Percentiles rank a stretch among this genome's conserved stretches.
Evolutionary conservation across 495 filamentous ascomycete species (phyloP).

Genomic region (Penicillium verhagenii): DNA sequence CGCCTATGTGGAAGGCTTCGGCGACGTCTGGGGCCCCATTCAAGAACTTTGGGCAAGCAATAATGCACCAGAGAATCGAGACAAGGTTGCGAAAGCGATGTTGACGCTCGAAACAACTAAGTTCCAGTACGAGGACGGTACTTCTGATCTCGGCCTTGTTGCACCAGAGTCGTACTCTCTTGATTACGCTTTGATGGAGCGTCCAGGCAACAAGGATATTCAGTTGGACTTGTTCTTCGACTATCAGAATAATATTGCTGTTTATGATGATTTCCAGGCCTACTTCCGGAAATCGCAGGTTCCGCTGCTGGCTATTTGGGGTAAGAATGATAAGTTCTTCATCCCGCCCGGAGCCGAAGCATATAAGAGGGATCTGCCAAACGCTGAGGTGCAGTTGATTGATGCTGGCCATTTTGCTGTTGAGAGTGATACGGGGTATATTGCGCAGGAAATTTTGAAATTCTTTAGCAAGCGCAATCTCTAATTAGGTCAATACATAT

Average conservation of each 20-base stretch:
- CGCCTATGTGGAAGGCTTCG: slow-evolving; percentile 60
- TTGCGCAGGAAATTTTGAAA: slow-evolving; percentile 46
- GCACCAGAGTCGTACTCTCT: slow-evolving; percentile 51
- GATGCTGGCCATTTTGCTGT: slow-evolving; percentile 65
- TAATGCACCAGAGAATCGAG: slow-evolving; percentile 31
- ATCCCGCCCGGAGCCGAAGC: slow-evolving; percentile 58
- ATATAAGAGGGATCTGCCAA: slow-evolving; percentile 53
- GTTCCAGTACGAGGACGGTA: slow-evolving; percentile 57
- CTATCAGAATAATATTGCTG: slow-evolving; percentile 52
- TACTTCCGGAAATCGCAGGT: slow-evolving; percentile 54
- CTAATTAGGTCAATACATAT: not conserved
- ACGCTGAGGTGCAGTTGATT: slow-evolving; percentile 50
- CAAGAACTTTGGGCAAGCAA: slow-evolving; percentile 48
- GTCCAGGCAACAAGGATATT: slow-evolving; percentile 51
- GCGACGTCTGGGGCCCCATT: slow-evolving; percentile 55
- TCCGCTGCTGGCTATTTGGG: slow-evolving; percentile 61
- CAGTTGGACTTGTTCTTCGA: slow-evolving; percentile 60
- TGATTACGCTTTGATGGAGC: slow-evolving; percentile 50
- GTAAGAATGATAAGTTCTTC: slow-evolving; percentile 60
- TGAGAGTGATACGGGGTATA: slow-evolving; percentile 51
- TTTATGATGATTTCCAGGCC: slow-evolving; percentile 60
- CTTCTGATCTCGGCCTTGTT: slow-evolving; percentile 32
- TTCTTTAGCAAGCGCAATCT: slow-evolving; percentile 39
- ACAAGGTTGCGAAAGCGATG: slow-evolving; percentile 33
- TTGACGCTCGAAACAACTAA: slow-evolving; percentile 49